Percentiles rank a stretch among this genome's conserved stretches.
Conservation (phyloP, 2,329 filamentous ascomycete genomes). For the Phialophora macrospora region DNA sequence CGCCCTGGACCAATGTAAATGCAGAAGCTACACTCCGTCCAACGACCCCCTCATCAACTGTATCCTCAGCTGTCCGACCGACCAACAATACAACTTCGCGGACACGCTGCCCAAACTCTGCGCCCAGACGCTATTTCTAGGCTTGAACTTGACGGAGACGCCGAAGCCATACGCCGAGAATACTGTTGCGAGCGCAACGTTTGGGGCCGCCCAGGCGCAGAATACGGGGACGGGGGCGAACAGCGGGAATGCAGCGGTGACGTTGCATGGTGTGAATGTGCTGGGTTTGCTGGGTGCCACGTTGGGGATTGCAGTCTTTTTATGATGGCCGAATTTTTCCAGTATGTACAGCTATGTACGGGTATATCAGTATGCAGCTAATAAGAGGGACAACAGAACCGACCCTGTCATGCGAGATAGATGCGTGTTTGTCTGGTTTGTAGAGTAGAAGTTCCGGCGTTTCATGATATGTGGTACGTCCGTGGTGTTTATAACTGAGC, state of each 20-base stretch:
- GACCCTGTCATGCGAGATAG: not conserved
- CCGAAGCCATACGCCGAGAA: constrained; percentile 8
- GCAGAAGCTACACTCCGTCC: constrained; percentile 20
- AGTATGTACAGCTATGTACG: not conserved
- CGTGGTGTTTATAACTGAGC: too few species aligned
- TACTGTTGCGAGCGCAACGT: constrained; percentile 10
- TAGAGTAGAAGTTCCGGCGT: not conserved
- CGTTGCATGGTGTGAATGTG: not conserved
- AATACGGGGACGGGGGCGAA: not conserved
- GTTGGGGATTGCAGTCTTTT: not conserved
- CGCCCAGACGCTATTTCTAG: constrained; percentile 22
- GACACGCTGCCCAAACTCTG: constrained; percentile 25
- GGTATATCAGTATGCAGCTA: not conserved
- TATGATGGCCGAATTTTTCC: not conserved
- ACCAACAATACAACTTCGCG: constrained; percentile 24
- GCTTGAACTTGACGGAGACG: constrained; percentile 18
- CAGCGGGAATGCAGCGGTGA: constrained; percentile 3
- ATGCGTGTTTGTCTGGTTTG: not conserved
- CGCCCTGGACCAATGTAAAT: constrained; percentile 29
- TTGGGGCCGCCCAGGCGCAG: not conserved
- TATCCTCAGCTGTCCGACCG: constrained; percentile 22
- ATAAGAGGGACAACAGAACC: not conserved
- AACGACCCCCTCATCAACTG: constrained; percentile 26
- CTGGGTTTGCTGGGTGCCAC: constrained; percentile 1
- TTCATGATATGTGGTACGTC: not conserved